Evolutionary conservation across 192 early-diverging fungal genomes (phyloP).

Genomic region (Entomortierella chlamydospora): DNA sequence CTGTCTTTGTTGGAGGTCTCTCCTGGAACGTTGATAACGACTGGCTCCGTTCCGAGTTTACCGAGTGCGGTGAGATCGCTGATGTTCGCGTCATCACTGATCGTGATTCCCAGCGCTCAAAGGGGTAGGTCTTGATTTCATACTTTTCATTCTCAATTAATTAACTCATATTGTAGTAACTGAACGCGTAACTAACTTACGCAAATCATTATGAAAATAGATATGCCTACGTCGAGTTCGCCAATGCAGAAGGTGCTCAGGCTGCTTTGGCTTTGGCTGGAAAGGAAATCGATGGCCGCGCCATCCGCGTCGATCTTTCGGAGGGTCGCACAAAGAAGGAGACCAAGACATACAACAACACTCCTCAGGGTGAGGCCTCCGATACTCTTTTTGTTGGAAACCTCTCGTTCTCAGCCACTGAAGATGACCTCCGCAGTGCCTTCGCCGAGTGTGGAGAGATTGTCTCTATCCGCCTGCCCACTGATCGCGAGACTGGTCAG

Average conservation of each 20-base stretch:
- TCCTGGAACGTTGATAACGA: constrained; percentile 80
- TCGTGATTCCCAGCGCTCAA: constrained; percentile 75
- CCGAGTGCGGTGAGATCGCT: constrained; percentile 75
- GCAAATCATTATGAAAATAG: constrained; percentile 44
- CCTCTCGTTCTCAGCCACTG: constrained; percentile 73
- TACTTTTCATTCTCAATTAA: not conserved
- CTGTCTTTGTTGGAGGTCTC: constrained; percentile 81
- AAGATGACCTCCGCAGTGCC: constrained; percentile 65
- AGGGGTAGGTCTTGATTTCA: constrained; percentile 64
- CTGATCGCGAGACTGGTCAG: constrained; percentile 77
- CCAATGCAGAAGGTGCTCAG: constrained; percentile 68
- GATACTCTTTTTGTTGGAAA: constrained; percentile 89
- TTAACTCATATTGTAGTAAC: not conserved
- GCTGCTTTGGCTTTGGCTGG: constrained; percentile 76
- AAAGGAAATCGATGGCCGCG: constrained; percentile 85
- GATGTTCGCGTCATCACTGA: constrained; percentile 84
- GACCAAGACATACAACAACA: constrained; percentile 50
- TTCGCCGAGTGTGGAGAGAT: constrained; percentile 74
- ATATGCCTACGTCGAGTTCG: constrained; percentile 93
- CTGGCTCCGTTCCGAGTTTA: constrained; percentile 68
- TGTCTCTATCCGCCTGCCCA: constrained; percentile 76
- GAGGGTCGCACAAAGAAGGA: constrained; percentile 60
- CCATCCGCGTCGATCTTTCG: constrained; percentile 82
- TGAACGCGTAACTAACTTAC: no score
- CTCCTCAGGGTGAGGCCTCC: constrained; percentile 63